A percentile compares a stretch with the other conserved stretches of the same genome.
Evolutionary conservation across 345 rosid species (phyloP).

Genomic region (Moringa oleifera): DNA sequence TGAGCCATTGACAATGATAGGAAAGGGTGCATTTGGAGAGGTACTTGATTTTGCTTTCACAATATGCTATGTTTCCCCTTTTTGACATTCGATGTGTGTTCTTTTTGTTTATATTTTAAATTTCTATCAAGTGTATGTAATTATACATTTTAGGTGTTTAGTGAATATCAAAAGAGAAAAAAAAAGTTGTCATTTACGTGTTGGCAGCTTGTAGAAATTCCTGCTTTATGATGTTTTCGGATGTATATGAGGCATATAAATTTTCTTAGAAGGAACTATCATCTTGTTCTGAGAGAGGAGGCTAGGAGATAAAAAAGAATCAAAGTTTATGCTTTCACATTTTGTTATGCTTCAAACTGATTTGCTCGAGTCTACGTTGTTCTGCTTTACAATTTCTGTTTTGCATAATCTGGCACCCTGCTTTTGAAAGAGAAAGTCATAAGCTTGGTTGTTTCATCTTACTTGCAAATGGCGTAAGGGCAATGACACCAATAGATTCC

Average conservation of each 20-base stretch:
- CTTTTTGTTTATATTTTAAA: background rate
- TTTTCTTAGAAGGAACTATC: background rate
- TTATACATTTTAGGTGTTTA: background rate
- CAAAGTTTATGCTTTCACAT: background rate
- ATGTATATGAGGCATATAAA: too few relatives aligned
- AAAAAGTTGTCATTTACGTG: background rate
- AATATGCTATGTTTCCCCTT: background rate
- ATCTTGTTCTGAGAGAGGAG: too few relatives aligned
- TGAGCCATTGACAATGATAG: constrained; percentile 98
- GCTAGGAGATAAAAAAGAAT: background rate
- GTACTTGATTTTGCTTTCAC: constrained; percentile 26
- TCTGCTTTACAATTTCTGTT: too few relatives aligned
- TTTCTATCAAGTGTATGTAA: background rate
- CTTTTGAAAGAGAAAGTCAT: too few relatives aligned
- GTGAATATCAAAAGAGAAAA: background rate
- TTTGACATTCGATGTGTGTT: background rate
- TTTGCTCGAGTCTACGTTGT: background rate
- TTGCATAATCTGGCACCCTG: background rate
- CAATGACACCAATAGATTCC: too few relatives aligned
- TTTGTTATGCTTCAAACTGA: background rate
- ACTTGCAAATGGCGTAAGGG: too few relatives aligned
- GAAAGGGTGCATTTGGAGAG: constrained; percentile 99
- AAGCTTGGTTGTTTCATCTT: background rate
- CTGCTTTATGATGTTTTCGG: background rate
- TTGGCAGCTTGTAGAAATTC: background rate